phyloP scores from a whole-genome alignment of 1,284 basidiomycete species.

The Xerocomus amazonicus region DNA sequence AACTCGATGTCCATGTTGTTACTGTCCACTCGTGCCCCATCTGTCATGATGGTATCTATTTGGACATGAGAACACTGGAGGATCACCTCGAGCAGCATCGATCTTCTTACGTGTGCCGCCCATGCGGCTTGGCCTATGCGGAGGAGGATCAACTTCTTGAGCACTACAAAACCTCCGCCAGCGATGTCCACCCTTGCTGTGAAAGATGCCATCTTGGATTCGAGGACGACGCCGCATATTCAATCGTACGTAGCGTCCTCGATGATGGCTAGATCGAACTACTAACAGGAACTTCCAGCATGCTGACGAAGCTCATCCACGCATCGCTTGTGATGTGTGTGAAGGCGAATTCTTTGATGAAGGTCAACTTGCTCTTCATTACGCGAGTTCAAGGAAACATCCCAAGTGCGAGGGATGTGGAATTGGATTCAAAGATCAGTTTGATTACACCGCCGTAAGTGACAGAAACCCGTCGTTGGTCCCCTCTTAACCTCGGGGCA shows the following conservation, averaged over 20 bases:
- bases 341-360: slow-evolving; percentile 25
- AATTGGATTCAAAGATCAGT: slow-evolving; percentile 28
- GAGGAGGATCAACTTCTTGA: slow-evolving; percentile 29
- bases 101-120: slow-evolving; percentile 23
- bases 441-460: slow-evolving; percentile 32
- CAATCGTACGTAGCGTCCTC: slow-evolving; percentile 17
- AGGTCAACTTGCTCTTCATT: slow-evolving; percentile 24
- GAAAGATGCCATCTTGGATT: slow-evolving; percentile 27
- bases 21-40: slow-evolving; percentile 34
- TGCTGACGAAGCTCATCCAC: slow-evolving; percentile 26
- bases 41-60: slow-evolving; percentile 32
- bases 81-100: slow-evolving; percentile 32
- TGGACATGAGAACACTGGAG: slow-evolving; percentile 23
- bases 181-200: slow-evolving; percentile 27
- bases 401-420: slow-evolving; percentile 27
- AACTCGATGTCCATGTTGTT: slow-evolving; percentile 30
- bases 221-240: slow-evolving; percentile 12
- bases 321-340: slow-evolving; percentile 25
- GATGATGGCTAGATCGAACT: neutral
- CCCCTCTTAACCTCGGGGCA: slow-evolving; percentile 8
- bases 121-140: slow-evolving; percentile 23
- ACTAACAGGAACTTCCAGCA: slow-evolving; percentile 20
- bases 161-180: slow-evolving; percentile 27
- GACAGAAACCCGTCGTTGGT: neutral
- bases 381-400: slow-evolving; percentile 26